Base-by-base conservation (phyloP, 2,329 filamentous ascomycete genomes). In the Ophiostoma novo-ulmi region DNA sequence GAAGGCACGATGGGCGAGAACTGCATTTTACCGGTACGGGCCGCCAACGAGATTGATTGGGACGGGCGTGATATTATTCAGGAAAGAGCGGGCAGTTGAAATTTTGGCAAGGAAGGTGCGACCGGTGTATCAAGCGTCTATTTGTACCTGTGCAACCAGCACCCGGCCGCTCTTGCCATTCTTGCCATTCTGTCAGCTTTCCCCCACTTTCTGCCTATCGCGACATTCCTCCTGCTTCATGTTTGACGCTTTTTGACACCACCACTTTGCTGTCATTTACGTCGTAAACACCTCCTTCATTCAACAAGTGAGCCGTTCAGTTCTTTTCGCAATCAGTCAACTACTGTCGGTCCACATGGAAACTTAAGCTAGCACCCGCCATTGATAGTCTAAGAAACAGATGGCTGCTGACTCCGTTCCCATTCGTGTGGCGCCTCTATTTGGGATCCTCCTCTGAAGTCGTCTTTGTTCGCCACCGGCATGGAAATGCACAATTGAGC, bases 381-480 rank as follows among this genome's bases (percentile, higher is more conserved):
- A 36, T 36, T 35, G 58, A 20, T 31, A 63, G 58, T 14, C 58
- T 63, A 63, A 63, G 41, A 35, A 36, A 20, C 11, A 36, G 58
- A 5, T 22, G 26, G 58, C 26, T 36, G 58, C 58, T 36, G 58
- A 63, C 58, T 63, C 22, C 58, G 58, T 22, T 13, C 58, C 58
- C 22, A 63, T 5, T 26, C 13, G 58, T 5, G 10, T 63, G 58
- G 58, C 58, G 31, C 58, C 31, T 36, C n/a, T n/a, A 58, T 63
- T 35, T 35, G n/a, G 22, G 22, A 58, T 67, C 65, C 11, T 67
- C 65, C 11, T 36, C n/a, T 22, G 8, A 38, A 38, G 65, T 31
- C 55, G 26, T 64, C 70, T 71, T 71, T 71, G 70, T 71, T 71
- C 44, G 70, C 70, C 70, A 69, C 70, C 38, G 52, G 52, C n/a